Evolutionary conservation across 352 stramenopile species (phyloP).

Genomic region (Phytopythium mirpurense): DNA sequence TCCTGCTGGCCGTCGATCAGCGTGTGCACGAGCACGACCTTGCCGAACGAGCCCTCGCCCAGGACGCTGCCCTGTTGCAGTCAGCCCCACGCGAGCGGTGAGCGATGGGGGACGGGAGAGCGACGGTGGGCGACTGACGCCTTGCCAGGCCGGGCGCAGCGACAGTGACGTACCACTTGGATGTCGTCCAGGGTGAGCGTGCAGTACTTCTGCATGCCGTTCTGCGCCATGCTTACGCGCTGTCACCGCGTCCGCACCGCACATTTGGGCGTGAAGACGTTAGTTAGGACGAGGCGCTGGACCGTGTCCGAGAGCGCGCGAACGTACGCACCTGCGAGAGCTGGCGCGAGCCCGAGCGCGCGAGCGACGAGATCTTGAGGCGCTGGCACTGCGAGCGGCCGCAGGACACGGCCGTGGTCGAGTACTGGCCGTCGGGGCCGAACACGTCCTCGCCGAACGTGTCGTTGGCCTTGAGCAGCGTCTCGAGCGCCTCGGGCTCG

Average conservation of each 20-base stretch:
- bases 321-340: slow-evolving; percentile 67
- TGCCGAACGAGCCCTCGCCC: slow-evolving; percentile 94
- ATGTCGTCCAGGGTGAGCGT: slow-evolving; percentile 59
- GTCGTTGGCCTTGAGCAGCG: slow-evolving; percentile 71
- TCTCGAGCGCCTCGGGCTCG: slow-evolving; percentile 23
- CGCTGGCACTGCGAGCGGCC: slow-evolving; percentile 60
- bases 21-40: slow-evolving; percentile 90
- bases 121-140: no score
- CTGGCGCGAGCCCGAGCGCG: slow-evolving; percentile 45
- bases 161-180: slow-evolving; percentile 39
- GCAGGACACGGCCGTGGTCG: slow-evolving; percentile 51
- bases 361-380: slow-evolving; percentile 48
- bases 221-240: slow-evolving; percentile 44
- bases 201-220: slow-evolving; percentile 41
- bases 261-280: no score
- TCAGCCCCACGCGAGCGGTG: no score
- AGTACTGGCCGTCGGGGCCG: slow-evolving; percentile 43
- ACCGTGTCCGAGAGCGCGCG: no score
- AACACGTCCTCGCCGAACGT: slow-evolving; percentile 67
- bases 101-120: no score
- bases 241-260: slow-evolving; percentile 7
- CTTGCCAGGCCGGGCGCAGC: no score
- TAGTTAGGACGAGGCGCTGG: no score
- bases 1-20: slow-evolving; percentile 48
- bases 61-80: slow-evolving; percentile 81